Evolutionary conservation across 2,329 filamentous ascomycete genomes (phyloP).

Genomic region (Colletotrichum sp.): DNA sequence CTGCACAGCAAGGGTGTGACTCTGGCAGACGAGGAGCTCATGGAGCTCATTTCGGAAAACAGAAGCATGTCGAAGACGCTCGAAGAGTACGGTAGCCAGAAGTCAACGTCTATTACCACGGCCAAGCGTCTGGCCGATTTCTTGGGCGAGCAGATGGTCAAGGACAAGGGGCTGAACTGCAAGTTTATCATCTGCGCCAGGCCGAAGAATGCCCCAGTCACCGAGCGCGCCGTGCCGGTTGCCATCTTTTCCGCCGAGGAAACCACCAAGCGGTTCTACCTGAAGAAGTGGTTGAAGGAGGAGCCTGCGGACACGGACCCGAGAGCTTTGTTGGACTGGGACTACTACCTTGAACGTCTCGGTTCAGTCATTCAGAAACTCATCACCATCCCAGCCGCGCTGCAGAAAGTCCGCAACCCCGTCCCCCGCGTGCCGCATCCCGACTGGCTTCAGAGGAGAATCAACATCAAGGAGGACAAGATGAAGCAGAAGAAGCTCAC

Average conservation of each 20-base stretch:
- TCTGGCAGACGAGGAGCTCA: constrained; percentile 93
- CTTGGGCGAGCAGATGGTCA: constrained; percentile 97
- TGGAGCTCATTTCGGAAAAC: constrained; percentile 99
- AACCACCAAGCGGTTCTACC: constrained; percentile 82
- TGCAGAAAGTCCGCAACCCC: constrained; percentile 94
- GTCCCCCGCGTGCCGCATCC: constrained; percentile 93
- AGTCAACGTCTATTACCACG: constrained; percentile 99
- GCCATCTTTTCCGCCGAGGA: constrained; percentile 97
- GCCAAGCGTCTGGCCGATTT: constrained; percentile 95
- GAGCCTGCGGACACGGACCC: constrained; percentile 92
- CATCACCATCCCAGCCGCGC: constrained; percentile 95
- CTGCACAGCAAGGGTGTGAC: constrained; percentile 87
- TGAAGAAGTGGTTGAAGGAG: constrained; percentile 95
- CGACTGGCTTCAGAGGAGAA: constrained; percentile 93
- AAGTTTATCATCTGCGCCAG: constrained; percentile 97
- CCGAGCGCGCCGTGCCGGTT: constrained; percentile 91
- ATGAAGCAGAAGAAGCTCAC: constrained; percentile 99
- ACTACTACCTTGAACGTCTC: constrained; percentile 94
- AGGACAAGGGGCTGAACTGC: constrained; percentile 98
- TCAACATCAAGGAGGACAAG: constrained; percentile 94
- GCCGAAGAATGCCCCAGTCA: constrained; percentile 89
- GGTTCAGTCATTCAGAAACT: constrained; percentile 98
- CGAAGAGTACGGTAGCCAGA: constrained; percentile 93
- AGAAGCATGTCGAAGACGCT: constrained; percentile 97
- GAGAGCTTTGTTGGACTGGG: constrained; percentile 89